Base-by-base conservation (phyloP, 495 filamentous ascomycete species). In the Aspergillus incahuasiensis region DNA sequence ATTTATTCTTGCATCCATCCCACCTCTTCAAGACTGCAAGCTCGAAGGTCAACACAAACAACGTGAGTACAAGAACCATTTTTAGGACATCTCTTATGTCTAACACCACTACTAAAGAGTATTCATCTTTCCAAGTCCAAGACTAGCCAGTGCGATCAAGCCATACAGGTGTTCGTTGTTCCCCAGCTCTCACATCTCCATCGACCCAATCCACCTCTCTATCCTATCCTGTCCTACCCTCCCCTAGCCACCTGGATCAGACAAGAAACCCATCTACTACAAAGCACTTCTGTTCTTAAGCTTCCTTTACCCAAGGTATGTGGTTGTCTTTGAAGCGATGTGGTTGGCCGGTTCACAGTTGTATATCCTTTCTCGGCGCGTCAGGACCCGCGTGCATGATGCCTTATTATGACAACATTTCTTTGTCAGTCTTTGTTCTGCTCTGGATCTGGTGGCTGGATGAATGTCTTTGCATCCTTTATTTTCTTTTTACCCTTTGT, bases 321-420 rank as follows among this genome's bases (percentile, higher is more conserved):
- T 50, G 16, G 20, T 16, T 40, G 2, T 40, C 15, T 1, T 25
- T 2, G 2, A 13, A 35, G 25, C 8, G 2, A 16, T 25, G 47
- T 49, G 48, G 48, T 50, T 50, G 48, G 48, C 34, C 11, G 15
- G 21, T 50, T 22, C 9, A 1, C 18, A n/a, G 34, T 39, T 50
- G 34, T 50, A 50, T 50, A 50, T 15, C 30, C 21, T 50, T 40
- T 24, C 48, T 50, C 34, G 48, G 48, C 48, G 48, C 32, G 18
- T 39, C 18, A 38, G 22, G 24, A 16, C 28, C 24, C 25, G 11
- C 20, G 11, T 47, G 45, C 45, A 32, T 19, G 5, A 18, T 3
- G 24, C 25, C 45, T 46, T n/a, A 22, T 25, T 32, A 32, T 22
- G 15, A 32, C 15, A 3, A 32, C 38, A 24, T 7, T 16, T 15